A percentile compares a stretch with the other conserved stretches of the same genome.
Conservation (phyloP, 805 yeast genomes). For the Pichia sporocuriosa region DNA sequence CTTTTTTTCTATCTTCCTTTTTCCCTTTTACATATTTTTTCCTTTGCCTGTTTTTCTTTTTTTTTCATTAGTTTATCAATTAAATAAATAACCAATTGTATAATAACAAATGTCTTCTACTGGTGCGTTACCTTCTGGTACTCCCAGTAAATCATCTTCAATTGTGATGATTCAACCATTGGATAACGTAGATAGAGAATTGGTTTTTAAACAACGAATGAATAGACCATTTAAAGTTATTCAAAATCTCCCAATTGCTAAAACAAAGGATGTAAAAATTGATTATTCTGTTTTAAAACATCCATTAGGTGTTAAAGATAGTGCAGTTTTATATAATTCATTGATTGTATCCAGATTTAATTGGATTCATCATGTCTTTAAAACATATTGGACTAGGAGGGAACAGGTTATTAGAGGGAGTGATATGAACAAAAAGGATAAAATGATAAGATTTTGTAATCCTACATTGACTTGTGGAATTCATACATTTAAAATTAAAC, state of each 20-base stretch:
- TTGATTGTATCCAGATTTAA: constrained; percentile 65
- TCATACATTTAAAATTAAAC: constrained; percentile 66
- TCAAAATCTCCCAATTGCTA: constrained; percentile 62
- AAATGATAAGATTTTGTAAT: constrained; percentile 84
- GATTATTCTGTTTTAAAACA: constrained; percentile 54
- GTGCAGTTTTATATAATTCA: constrained; percentile 66
- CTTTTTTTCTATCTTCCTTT: no score
- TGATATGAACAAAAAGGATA: constrained; percentile 49
- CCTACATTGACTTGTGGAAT: constrained; percentile 67
- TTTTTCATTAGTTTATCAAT: no score
- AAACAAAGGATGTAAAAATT: constrained; percentile 39
- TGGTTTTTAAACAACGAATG: constrained; percentile 25
- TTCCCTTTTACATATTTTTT: no score
- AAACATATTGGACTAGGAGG: constrained; percentile 59
- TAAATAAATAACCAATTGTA: background rate
- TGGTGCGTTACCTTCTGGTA: background rate
- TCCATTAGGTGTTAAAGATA: constrained; percentile 65
- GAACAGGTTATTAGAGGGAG: constrained; percentile 43
- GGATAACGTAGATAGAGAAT: constrained; percentile 27
- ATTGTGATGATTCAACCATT: constrained; percentile 24
- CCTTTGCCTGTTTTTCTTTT: no score
- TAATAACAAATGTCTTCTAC: background rate
- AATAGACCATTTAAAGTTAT: constrained; percentile 59
- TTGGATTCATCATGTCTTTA: constrained; percentile 65
- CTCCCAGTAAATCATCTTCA: constrained; percentile 1